Percentiles rank a stretch among this genome's conserved stretches.
phyloP scores from a whole-genome alignment of 75 land plant genomes.

The Cupressus sempervirens region DNA sequence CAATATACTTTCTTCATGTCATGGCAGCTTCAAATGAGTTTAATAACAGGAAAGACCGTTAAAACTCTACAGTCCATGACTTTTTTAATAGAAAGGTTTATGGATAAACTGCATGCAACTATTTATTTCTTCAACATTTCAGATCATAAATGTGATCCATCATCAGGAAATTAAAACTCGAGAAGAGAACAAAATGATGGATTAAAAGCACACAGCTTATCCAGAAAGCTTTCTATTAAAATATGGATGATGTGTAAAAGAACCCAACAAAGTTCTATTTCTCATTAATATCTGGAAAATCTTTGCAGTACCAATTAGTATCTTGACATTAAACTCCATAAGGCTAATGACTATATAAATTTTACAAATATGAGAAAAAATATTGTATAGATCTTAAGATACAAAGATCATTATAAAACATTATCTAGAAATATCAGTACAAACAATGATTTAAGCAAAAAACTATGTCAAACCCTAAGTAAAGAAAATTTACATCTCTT shows the following conservation, averaged over 20 bases:
- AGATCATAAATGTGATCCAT: too few species aligned
- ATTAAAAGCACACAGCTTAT: too few species aligned
- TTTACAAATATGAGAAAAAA: not conserved
- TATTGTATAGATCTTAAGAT: not conserved
- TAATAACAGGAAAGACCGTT: not conserved
- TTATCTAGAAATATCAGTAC: not conserved
- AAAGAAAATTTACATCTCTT: not conserved
- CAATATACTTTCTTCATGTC: not conserved
- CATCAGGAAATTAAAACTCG: too few species aligned
- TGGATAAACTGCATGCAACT: too few species aligned
- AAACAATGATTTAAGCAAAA: not conserved
- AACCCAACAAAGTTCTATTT: not conserved
- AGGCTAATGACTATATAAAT: not conserved
- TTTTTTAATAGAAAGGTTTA: too few species aligned
- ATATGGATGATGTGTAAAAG: not conserved
- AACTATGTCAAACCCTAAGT: not conserved
- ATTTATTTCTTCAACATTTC: too few species aligned
- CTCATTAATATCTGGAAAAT: not conserved
- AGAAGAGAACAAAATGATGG: too few species aligned
- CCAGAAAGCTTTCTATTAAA: too few species aligned
- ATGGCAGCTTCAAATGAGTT: not conserved
- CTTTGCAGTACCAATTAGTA: not conserved
- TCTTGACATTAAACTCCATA: not conserved
- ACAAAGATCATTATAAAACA: not conserved
- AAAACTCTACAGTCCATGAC: too few species aligned